These are phyloP conservation scores for Coffea canephora DNA, from an alignment of 257 asterid genomes.

Conservation along the genomic window DNA sequence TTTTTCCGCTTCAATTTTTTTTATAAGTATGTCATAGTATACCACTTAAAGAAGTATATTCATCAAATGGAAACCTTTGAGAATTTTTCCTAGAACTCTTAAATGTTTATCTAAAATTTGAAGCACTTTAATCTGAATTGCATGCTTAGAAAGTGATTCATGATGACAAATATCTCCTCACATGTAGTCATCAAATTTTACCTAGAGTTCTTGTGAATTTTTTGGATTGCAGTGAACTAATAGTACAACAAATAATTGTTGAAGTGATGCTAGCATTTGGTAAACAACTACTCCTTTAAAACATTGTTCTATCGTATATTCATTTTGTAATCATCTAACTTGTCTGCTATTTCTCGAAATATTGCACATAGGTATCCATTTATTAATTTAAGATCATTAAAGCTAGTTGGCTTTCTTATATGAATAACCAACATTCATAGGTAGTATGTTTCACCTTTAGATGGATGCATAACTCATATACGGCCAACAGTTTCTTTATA, in stretches of 20 bases:
- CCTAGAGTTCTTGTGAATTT: neutral
- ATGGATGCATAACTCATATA: neutral
- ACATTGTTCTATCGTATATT: neutral
- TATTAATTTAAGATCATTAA: too few relatives aligned
- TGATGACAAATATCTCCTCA: neutral
- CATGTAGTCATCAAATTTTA: too few relatives aligned
- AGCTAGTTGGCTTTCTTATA: neutral
- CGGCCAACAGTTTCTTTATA: neutral
- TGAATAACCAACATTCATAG: neutral
- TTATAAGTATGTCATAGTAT: neutral
- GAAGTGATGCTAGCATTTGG: neutral
- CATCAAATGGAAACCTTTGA: too few relatives aligned
- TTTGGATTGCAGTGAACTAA: neutral
- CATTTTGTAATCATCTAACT: neutral
- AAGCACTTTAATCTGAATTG: neutral
- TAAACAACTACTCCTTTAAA: too few relatives aligned
- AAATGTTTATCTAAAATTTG: neutral
- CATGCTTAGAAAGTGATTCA: neutral
- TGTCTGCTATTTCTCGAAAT: neutral
- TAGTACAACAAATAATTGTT: neutral
- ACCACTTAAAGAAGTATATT: fast-evolving
- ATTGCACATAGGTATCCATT: neutral
- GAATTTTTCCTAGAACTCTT: neutral
- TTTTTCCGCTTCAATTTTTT: neutral
- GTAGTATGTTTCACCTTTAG: neutral